Percentiles rank a stretch among this genome's conserved stretches.
Conservation (phyloP, 768 basidiomycete species). For the Omphalotus guepiniiformis region DNA sequence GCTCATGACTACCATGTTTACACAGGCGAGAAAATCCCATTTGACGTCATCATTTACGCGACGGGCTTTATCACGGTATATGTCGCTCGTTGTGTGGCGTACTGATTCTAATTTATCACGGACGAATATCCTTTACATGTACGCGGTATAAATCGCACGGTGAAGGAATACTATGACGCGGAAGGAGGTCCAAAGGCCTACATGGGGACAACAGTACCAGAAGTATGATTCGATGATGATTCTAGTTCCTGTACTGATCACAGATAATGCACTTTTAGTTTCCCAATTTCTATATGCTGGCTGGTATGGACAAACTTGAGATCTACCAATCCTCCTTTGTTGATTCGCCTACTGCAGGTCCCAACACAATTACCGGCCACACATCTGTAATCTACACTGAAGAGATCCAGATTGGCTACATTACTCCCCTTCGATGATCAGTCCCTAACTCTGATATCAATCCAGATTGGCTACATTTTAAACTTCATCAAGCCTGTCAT, state of each 20-base stretch:
- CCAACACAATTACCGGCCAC: conserved; percentile 41
- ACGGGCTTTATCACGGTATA: conserved; percentile 32
- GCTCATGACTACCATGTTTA: conserved; percentile 17
- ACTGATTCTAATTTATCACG: too few relatives aligned
- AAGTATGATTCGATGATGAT: too few relatives aligned
- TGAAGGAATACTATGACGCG: conserved; percentile 36
- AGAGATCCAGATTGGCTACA: conserved; percentile 40
- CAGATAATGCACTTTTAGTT: too few relatives aligned
- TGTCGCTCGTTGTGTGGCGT: too few relatives aligned
- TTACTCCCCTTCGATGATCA: conserved; percentile 4
- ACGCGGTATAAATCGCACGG: conserved; percentile 25
- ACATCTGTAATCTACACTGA: conserved; percentile 40
- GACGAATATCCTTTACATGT: conserved; percentile 31
- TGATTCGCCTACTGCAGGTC: conserved; percentile 27
- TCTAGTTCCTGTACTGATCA: too few relatives aligned
- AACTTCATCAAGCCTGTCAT: conserved; percentile 39
- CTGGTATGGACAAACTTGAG: conserved; percentile 23
- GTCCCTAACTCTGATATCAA: background rate
- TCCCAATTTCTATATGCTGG: conserved; percentile 39
- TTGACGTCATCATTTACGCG: conserved; percentile 37
- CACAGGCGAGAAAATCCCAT: conserved; percentile 28
- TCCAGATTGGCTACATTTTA: conserved; percentile 38
- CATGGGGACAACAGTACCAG: conserved; percentile 37
- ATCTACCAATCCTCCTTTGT: background rate
- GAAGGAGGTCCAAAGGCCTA: conserved; percentile 42